Percentiles rank a stretch among this genome's conserved stretches.
Evolutionary conservation across 2,329 filamentous ascomycete genomes (phyloP).

Genomic region (Scleromitrula shiraiana): DNA sequence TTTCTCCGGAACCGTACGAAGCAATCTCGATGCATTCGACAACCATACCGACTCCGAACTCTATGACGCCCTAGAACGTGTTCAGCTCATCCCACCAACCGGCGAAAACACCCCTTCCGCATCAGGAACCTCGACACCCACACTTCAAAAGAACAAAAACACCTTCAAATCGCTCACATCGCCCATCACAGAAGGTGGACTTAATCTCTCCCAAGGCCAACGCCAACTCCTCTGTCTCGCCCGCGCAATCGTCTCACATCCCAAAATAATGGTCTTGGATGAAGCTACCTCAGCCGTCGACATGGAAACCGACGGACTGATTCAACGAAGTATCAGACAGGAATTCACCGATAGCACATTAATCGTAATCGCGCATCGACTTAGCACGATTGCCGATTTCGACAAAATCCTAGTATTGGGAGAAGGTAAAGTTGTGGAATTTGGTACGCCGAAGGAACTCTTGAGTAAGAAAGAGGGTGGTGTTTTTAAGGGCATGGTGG

Average conservation of each 20-base stretch:
- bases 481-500: conserved; percentile 55
- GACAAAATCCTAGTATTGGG: conserved; percentile 65
- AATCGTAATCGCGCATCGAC: conserved; percentile 66
- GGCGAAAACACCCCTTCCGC: conserved; percentile 30
- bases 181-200: conserved; percentile 61
- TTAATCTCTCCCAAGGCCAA: conserved; percentile 70
- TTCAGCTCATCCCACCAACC: conserved; percentile 45
- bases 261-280: conserved; percentile 72
- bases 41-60: conserved; percentile 62
- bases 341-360: conserved; percentile 63
- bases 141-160: conserved; percentile 47
- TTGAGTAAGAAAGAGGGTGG: conserved; percentile 38
- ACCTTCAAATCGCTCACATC: conserved; percentile 56
- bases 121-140: conserved; percentile 25
- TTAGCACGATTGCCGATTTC: conserved; percentile 71
- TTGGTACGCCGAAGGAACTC: conserved; percentile 54
- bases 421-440: conserved; percentile 60
- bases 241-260: conserved; percentile 61
- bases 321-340: conserved; percentile 64
- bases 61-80: conserved; percentile 59
- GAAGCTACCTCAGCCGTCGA: conserved; percentile 75
- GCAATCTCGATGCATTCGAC: conserved; percentile 70
- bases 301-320: conserved; percentile 66
- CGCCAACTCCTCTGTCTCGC: conserved; percentile 69
- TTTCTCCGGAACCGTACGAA: conserved; percentile 70